Evolutionary conservation across 352 stramenopile genomes (phyloP), one percentile per base, ranked within the genome.

Genomic region (Pythium pyrilobum): DNA sequence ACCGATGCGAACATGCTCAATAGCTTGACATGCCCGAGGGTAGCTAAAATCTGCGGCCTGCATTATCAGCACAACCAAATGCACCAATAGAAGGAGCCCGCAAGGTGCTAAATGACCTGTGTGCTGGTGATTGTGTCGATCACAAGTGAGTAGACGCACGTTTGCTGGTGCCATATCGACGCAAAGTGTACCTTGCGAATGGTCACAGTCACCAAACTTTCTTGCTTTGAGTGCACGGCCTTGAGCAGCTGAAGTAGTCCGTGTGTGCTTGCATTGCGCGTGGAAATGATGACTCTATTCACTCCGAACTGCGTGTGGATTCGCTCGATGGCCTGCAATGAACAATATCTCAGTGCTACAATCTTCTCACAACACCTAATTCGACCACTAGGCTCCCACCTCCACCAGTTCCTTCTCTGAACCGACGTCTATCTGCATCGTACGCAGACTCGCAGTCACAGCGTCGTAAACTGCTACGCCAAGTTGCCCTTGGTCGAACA

Each of bases 21-120:
- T 87, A 36, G 64, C 59, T 72, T 87, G 71, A 24, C 74, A 89
- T 11, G 72, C 80, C 56, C 89, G 89, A 6, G 73, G 27, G 36
- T 83, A 92, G 44, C 62, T 84, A 52, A 91, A 95, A 44, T 95
- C 84, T 95, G n/a, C n/a, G n/a, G n/a, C n/a, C n/a, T n/a, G n/a
- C n/a, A n/a, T n/a, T n/a, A n/a, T n/a, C n/a, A n/a, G n/a, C n/a
- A n/a, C n/a, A n/a, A n/a, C n/a, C n/a, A n/a, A n/a, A n/a, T n/a
- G n/a, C n/a, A n/a, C n/a, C n/a, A n/a, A n/a, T n/a, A n/a, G n/a
- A n/a, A n/a, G n/a, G n/a, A n/a, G n/a, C n/a, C n/a, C n/a, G n/a
- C n/a, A n/a, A n/a, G n/a, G n/a, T n/a, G n/a, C n/a, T n/a, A n/a
- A n/a, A n/a, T n/a, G n/a, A 81, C 67, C 68, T 44, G 69, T 78